phyloP scores from a whole-genome alignment of 495 filamentous ascomycete species.

The Xylaria acuta region DNA sequence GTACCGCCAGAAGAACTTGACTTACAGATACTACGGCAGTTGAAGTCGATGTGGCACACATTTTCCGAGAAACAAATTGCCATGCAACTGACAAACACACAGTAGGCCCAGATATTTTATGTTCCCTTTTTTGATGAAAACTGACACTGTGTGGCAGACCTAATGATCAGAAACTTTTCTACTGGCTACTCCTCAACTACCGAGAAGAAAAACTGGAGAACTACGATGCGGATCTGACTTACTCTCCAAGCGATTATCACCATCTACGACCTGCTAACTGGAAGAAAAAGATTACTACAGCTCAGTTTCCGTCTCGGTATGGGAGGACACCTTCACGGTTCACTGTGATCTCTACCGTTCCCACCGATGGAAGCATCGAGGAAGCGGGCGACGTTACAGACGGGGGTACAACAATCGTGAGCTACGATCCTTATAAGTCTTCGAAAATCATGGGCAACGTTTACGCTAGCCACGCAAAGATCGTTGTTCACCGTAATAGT shows the following conservation, averaged over 20 bases:
- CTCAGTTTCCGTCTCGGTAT: conserved; percentile 56
- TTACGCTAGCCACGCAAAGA: conserved; percentile 57
- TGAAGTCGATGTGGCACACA: conserved; percentile 87
- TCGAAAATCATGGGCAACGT: conserved; percentile 59
- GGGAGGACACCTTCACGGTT: conserved; percentile 68
- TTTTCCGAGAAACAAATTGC: conserved; percentile 74
- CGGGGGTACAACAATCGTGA: conserved; percentile 48
- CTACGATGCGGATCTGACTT: conserved; percentile 73
- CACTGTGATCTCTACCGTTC: conserved; percentile 70
- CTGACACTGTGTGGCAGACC: conserved; percentile 55
- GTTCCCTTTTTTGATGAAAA: conserved; percentile 15
- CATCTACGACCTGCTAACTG: conserved; percentile 66
- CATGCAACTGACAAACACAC: conserved; percentile 65
- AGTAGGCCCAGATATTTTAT: conserved; percentile 56
- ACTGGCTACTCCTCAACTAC: conserved; percentile 80
- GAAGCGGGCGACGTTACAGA: conserved; percentile 29
- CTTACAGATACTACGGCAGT: conserved; percentile 76
- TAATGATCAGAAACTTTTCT: conserved; percentile 92
- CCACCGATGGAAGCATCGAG: conserved; percentile 37
- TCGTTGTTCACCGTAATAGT: conserved; percentile 68
- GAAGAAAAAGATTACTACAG: conserved; percentile 55
- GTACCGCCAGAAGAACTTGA: conserved; percentile 67
- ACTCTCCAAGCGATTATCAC: conserved; percentile 88
- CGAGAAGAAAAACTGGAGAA: conserved; percentile 83
- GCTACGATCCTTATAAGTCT: conserved; percentile 86